Evolutionary conservation across 768 basidiomycete species (phyloP), one percentile per base, ranked within the genome.

Genomic region (Grammothele lineata): DNA sequence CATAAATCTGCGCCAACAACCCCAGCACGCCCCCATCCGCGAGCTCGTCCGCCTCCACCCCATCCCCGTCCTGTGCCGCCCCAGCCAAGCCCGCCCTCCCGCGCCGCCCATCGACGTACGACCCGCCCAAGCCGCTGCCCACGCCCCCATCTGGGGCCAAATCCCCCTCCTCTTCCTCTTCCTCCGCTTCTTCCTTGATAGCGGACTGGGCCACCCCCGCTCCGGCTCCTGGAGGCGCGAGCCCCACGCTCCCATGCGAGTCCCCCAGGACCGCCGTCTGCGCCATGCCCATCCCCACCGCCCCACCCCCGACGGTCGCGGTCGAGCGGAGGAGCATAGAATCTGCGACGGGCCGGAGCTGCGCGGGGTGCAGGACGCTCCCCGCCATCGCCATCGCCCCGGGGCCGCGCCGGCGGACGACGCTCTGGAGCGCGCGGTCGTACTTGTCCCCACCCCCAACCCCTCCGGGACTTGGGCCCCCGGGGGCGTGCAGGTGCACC

Each of bases 11-110:
- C 35, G 89, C 85, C 57, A 96, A 62, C 53, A 96, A 60, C 18
- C 88, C 90, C 51, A 95, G 67, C 53, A 96, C 84, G 15, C 93
- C 92, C 0, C 79, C 88, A 65, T 93, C 90, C 58, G 80, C 80
- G 52, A 87, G 58, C 4, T 83, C 87, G 10, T 77, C 72, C 12
- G 72, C 73, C 40, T 75, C 76, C 38, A 30, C 27, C 7, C 8
- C 27, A 14, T 7, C 7, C 27, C 8, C 27, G 27, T 14, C 14
- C 74, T 69, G 44, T 47, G 54, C 53, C 27, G 50, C 51, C 41
- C 55, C 55, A 27, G 48, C 43, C 27, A 56, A 44, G 11, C 51
- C 36, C 34, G 47, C 43, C 9, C 54, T 66, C 40, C 69, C 61
- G 40, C 74, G 65, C 57, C 73, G 70, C 5, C 77, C 86, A 65